Conservation (phyloP, 2,329 filamentous ascomycete genomes). For the Xylaria multiplex region DNA sequence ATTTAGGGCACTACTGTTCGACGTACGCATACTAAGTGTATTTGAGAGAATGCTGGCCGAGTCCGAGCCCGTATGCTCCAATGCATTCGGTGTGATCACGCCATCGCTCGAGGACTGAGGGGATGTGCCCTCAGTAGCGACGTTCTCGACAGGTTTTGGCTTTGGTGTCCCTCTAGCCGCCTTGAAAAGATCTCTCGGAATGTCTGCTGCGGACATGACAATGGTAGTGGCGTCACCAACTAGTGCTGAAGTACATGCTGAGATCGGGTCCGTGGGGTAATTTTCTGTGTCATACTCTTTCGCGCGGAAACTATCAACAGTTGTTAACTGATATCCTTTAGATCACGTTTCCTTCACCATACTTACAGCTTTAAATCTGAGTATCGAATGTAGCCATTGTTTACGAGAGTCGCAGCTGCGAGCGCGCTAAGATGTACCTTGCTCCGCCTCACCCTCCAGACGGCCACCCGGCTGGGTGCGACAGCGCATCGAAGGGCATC, state of each 20-base stretch:
- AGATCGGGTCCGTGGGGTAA: conserved; percentile 81
- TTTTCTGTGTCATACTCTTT: conserved; percentile 80
- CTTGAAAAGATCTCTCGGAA: conserved; percentile 68
- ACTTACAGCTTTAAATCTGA: conserved; percentile 77
- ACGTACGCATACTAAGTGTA: conserved; percentile 31
- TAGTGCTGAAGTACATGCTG: conserved; percentile 79
- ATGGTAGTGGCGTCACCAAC: conserved; percentile 85
- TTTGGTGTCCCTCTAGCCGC: conserved; percentile 38
- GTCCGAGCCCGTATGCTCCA: conserved; percentile 30
- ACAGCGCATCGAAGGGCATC: conserved; percentile 76
- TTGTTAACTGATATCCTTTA: conserved; percentile 29
- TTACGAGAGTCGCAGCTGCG: conserved; percentile 75
- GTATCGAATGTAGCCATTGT: conserved; percentile 71
- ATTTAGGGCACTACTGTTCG: conserved; percentile 34
- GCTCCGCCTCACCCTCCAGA: conserved; percentile 78
- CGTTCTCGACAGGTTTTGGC: conserved; percentile 40
- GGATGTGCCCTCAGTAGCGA: conserved; percentile 25
- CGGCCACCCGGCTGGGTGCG: conserved; percentile 73
- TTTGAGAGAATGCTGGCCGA: conserved; percentile 34
- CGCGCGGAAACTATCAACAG: conserved; percentile 55
- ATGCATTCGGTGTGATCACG: conserved; percentile 16
- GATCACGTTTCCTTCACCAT: neutral
- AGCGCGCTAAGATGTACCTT: conserved; percentile 75
- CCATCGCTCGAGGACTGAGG: conserved; percentile 28
- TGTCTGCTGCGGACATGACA: conserved; percentile 83